Conservation (phyloP, 768 basidiomycete genomes). For the Scleroderma citrinum region DNA sequence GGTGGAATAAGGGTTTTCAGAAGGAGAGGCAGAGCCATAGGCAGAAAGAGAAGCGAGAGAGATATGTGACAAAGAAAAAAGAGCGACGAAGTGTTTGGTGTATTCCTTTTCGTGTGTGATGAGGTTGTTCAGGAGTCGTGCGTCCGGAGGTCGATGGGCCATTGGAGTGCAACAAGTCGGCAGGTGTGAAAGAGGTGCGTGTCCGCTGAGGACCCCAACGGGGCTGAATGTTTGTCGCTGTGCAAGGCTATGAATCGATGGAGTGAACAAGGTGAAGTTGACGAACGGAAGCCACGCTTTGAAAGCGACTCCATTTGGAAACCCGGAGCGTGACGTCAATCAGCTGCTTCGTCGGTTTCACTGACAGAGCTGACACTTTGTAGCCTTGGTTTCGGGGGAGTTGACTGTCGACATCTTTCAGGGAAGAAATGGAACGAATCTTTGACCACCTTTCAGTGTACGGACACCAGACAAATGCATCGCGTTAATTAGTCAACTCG, state of each 20-base stretch:
- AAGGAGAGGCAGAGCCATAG: conserved; percentile 61
- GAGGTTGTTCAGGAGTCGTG: conserved; percentile 63
- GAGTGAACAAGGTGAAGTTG: background rate
- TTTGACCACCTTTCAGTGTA: too few species aligned
- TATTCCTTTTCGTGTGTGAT: conserved; percentile 69
- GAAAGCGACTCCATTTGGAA: too few species aligned
- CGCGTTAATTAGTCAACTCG: too few species aligned
- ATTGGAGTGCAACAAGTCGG: background rate
- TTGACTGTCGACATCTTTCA: too few species aligned
- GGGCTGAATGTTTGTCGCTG: background rate
- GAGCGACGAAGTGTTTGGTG: conserved; percentile 48
- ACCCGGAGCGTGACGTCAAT: too few species aligned
- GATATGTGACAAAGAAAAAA: conserved; percentile 54
- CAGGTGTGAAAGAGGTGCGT: background rate
- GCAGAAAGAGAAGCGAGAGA: conserved; percentile 64
- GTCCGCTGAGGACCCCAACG: background rate
- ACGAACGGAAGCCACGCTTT: background rate
- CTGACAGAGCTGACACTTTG: too few species aligned
- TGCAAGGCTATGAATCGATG: background rate
- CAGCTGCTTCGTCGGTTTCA: too few species aligned
- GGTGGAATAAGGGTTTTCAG: conserved; percentile 45
- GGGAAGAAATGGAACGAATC: too few species aligned
- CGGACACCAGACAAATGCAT: too few species aligned
- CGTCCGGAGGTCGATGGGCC: conserved; percentile 67
- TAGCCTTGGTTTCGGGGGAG: too few species aligned